Evolutionary conservation across 257 asterid genomes (phyloP).

Genomic region (Eustoma russellianum): DNA sequence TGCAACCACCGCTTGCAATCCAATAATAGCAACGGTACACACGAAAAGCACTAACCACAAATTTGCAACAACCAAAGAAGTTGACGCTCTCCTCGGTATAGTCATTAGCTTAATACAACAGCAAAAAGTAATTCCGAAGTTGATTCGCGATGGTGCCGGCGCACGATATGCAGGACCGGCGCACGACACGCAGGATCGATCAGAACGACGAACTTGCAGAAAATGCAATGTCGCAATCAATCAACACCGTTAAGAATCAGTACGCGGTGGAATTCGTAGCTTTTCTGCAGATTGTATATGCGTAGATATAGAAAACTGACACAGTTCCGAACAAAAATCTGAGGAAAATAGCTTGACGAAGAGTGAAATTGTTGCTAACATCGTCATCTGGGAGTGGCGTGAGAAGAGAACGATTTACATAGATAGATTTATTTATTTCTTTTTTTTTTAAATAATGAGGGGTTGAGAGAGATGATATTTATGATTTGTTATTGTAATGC

Average conservation of each 20-base stretch:
- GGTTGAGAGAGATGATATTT: too few species aligned
- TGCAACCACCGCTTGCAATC: slow-evolving; percentile 13
- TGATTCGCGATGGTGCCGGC: slow-evolving; percentile 37
- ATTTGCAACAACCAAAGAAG: slow-evolving; percentile 17
- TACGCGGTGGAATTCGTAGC: slow-evolving; percentile 19
- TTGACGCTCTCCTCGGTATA: slow-evolving; percentile 22
- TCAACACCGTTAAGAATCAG: not conserved
- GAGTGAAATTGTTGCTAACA: too few species aligned
- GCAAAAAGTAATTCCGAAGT: too few species aligned
- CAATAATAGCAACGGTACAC: slow-evolving; percentile 11
- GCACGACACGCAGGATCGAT: slow-evolving; percentile 22
- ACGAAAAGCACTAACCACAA: slow-evolving; percentile 8
- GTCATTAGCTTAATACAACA: slow-evolving; percentile 30
- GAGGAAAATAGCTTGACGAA: slow-evolving; percentile 1
- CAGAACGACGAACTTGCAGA: not conserved
- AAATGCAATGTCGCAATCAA: not conserved
- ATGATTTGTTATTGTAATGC: too few species aligned
- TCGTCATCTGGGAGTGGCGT: too few species aligned
- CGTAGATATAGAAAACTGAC: not conserved
- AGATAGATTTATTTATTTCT: too few species aligned
- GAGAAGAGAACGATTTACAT: too few species aligned
- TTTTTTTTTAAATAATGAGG: too few species aligned
- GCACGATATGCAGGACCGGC: slow-evolving; percentile 46
- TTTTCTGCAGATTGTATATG: slow-evolving; percentile 19
- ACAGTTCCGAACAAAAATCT: slow-evolving; percentile 1